Base-by-base conservation (phyloP, 73 alveolate genomes). In the Tetrahymena elliotti region DNA sequence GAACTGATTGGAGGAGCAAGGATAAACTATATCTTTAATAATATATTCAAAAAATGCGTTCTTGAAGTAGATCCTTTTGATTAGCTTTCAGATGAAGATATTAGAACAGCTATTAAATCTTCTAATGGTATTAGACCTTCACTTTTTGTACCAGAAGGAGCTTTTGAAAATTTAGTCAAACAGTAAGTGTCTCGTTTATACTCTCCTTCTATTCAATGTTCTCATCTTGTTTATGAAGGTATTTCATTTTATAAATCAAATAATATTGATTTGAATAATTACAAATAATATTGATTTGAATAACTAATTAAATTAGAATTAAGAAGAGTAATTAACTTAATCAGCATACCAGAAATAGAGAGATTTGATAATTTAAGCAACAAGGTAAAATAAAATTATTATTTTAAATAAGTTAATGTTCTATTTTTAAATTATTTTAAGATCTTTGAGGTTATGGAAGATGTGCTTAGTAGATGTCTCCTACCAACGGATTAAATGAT, bases 131-230 rank as follows among this genome's bases (percentile, higher is more conserved):
- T 97, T 22, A 93, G 98, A 34, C 98, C 99, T 12, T 53, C 96
- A 34, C 94, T 98, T 35, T 98, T 99, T 92, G 98, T 99, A 82
- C 99, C 99, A 15, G 99, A 99, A 96, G 97, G 96, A 27, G 99
- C 99, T 40, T 99, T 99, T 94, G 99, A 97, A 84, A 96, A 96
- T 24, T 97, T 99, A 84, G 98, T 98, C 39, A 97, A 97, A 93
- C 96, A 98, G 40, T 95, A 96, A 83, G 98, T 99, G 27, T 97
- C 98, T 13, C 97, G 98, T 95, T 96, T 99, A 93, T 96, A 96
- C 38, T 97, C 95, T 93, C 99, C 99, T 10, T 96, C 99, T 33
- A 93, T 97, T 24, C 96, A 96, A 33, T 97, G 99, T 95, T 97
- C 97, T 24, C 96, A 96, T n/a, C 93, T 94, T 34, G 99, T 97